Base-by-base conservation (phyloP, 345 rosid species). In the Aurinia saxatilis region DNA sequence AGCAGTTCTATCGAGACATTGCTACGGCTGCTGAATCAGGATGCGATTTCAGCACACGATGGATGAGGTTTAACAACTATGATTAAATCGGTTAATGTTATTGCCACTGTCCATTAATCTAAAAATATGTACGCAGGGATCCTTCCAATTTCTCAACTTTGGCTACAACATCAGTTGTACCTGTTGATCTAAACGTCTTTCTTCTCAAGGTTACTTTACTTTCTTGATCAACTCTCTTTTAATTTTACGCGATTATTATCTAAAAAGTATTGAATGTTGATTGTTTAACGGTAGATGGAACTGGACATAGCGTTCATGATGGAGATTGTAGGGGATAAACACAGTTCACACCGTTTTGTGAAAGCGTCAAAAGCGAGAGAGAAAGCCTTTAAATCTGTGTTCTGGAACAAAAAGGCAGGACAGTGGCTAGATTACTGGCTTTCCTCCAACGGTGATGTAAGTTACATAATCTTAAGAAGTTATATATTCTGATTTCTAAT, bases 341-440 rank as follows among this genome's bases (percentile, higher is more conserved):
- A 44, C 7, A 66, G 80, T 29, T 66, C 77, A 14, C 67, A 75
- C 58, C 71, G 59, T 6, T 90, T 86, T 73, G 38, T 60, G 45
- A 70, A 68, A 70, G 82, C 87, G 37, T 79, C 96, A 17, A 61
- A 77, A 66, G 83, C 82, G 3, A 80, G 99, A 66, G 49, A 78
- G 70, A 72, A 51, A 59, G 87, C 97, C 0, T 68, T 90, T 39
- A 52, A 74, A 59, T 50, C 85, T 3, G 66, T 93, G 33, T 87
- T 90, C 58, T 87, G 95, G 96, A 90, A 84, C 27, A 84, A 79
- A 15, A 39, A 78, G 38, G 70, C 38, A 81, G 92, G 96, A 19
- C 97, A 90, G 42, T 93, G 96, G 99, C 76, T 83, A 50, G 99
- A 93, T 75, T 93, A 87, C 76, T 81, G 97, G 90, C 73, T 84